Conservation (phyloP, 768 basidiomycete species). For the Rhodotorula babjevae region DNA sequence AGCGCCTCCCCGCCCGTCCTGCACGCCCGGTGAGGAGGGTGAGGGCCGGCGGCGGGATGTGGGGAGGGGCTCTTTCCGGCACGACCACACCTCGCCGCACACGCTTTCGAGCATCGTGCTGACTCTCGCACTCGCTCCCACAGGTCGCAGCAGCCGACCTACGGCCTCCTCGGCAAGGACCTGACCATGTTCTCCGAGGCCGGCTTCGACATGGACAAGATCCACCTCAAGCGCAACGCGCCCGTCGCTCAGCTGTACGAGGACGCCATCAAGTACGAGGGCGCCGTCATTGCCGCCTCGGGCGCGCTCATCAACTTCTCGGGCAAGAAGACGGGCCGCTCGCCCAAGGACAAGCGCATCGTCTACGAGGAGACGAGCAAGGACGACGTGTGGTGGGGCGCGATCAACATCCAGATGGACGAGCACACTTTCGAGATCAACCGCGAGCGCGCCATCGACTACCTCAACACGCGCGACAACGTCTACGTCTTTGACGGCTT, state of each 20-base stretch:
- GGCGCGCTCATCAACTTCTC: constrained; percentile 99
- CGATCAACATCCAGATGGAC: constrained; percentile 87
- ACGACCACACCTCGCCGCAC: no score
- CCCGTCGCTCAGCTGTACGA: constrained; percentile 60
- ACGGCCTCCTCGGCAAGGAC: constrained; percentile 52
- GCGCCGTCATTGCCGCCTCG: constrained; percentile 91
- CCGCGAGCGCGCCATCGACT: constrained; percentile 77
- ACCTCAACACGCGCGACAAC: constrained; percentile 94
- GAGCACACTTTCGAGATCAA: constrained; percentile 74
- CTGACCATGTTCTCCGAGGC: constrained; percentile 97
- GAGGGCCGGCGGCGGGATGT: no score
- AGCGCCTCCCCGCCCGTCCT: no score
- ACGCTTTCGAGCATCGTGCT: no score
- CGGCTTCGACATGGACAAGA: constrained; percentile 97
- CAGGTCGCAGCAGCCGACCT: constrained; percentile 27
- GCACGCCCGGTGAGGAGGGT: no score
- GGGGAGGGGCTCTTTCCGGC: no score
- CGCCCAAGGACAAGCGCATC: constrained; percentile 99
- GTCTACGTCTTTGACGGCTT: constrained; percentile 52
- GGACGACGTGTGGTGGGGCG: constrained; percentile 97
- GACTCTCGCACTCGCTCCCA: no score
- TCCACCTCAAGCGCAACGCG: constrained; percentile 88
- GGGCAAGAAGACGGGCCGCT: constrained; percentile 96
- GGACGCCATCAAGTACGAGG: constrained; percentile 96
- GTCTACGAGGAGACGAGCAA: constrained; percentile 95